Evolutionary conservation across 1,284 basidiomycete species (phyloP).

Genomic region (Trametes sp.): DNA sequence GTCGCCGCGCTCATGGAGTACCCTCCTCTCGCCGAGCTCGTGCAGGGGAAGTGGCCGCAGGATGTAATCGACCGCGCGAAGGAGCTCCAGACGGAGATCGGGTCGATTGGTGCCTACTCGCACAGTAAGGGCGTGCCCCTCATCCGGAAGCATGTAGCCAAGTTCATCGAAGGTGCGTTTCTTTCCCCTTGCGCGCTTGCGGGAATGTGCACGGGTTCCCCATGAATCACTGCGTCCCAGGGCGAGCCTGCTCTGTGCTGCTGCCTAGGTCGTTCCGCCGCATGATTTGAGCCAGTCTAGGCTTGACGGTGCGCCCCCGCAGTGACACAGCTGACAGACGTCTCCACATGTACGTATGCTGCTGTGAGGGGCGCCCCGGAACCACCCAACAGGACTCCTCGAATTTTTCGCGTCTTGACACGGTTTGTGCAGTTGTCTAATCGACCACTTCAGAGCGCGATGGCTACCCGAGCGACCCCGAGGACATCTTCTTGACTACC

Average conservation of each 20-base stretch:
- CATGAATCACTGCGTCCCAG: no score
- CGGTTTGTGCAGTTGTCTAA: not conserved
- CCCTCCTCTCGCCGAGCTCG: conserved; percentile 84
- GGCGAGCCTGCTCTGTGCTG: no score
- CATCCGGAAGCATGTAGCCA: conserved; percentile 89
- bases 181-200: not conserved
- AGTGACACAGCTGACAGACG: not conserved
- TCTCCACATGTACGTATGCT: not conserved
- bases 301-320: no score
- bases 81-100: conserved; percentile 86
- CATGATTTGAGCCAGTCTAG: not conserved
- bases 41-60: conserved; percentile 81
- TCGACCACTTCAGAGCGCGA: conserved; percentile 73
- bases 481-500: conserved; percentile 92
- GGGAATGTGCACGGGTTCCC: not conserved
- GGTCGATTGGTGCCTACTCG: conserved; percentile 95
- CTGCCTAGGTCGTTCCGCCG: no score
- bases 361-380: not conserved
- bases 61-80: conserved; percentile 89
- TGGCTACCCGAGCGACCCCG: conserved; percentile 84
- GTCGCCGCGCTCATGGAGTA: conserved; percentile 93
- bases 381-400: not conserved
- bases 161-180: conserved; percentile 84
- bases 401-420: not conserved
- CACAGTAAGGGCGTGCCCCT: conserved; percentile 93